Evolutionary conservation across 768 basidiomycete species (phyloP).

Genomic region (Phaffia tasmanica): DNA sequence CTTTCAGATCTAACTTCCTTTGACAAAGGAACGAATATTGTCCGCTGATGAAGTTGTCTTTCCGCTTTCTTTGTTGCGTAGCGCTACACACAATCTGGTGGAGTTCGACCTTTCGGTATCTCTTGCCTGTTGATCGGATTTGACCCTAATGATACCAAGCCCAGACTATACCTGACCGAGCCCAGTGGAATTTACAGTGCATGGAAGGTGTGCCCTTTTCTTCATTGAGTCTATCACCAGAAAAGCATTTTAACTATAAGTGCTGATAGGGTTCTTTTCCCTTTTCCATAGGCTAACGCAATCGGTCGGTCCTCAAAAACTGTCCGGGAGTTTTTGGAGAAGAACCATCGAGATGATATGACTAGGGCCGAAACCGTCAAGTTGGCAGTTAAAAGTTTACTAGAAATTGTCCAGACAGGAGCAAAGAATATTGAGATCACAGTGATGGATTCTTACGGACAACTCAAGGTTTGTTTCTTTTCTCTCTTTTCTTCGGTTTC

Average conservation of each 20-base stretch:
- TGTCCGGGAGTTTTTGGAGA: conserved; percentile 95
- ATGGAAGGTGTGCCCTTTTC: conserved; percentile 65
- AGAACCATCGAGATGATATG: conserved; percentile 89
- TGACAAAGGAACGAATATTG: background rate
- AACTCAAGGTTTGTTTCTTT: conserved; percentile 60
- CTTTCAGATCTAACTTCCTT: background rate
- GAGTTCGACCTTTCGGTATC: conserved; percentile 95
- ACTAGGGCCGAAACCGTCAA: conserved; percentile 82
- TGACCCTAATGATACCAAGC: conserved; percentile 78
- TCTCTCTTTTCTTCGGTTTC: background rate
- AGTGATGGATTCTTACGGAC: conserved; percentile 90
- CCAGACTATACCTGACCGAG: conserved; percentile 90
- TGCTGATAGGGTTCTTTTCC: background rate
- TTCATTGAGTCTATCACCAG: background rate
- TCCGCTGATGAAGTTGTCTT: background rate
- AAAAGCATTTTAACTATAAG: background rate
- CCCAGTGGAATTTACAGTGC: conserved; percentile 96
- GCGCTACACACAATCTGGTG: conserved; percentile 97
- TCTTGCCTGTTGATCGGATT: conserved; percentile 95
- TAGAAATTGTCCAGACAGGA: conserved; percentile 99
- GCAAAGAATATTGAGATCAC: conserved; percentile 99
- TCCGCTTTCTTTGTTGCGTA: conserved; percentile 33
- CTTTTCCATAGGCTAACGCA: conserved; percentile 65
- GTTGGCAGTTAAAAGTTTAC: conserved; percentile 81
- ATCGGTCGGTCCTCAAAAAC: conserved; percentile 97